Evolutionary conservation across 257 asterid genomes (phyloP).

Genomic region (Eucommia ulmoides): DNA sequence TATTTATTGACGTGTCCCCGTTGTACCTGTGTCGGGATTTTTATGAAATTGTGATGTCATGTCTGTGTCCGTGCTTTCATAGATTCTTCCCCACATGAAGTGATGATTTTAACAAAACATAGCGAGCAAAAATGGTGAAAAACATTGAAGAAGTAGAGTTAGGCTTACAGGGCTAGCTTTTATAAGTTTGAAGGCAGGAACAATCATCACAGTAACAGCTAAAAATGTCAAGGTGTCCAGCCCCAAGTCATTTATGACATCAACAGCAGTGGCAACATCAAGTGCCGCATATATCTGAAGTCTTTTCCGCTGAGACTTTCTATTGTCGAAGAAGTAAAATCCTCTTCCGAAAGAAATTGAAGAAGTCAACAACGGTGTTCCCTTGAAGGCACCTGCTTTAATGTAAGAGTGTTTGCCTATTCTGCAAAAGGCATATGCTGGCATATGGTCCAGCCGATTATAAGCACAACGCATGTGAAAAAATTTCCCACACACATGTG

Average conservation of each 20-base stretch:
- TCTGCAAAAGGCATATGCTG: conserved; percentile 19
- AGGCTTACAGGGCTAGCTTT: conserved; percentile 96
- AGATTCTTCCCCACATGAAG: neutral
- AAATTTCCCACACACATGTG: conserved; percentile 19
- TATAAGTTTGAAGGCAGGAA: conserved; percentile 77
- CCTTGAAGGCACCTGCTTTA: conserved; percentile 31
- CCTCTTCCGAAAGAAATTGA: conserved; percentile 22
- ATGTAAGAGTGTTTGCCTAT: conserved; percentile 23
- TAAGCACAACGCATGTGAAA: conserved; percentile 24
- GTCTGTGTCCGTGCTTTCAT: neutral
- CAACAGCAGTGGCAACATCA: conserved; percentile 80
- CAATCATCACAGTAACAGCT: conserved; percentile 83
- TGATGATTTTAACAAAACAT: neutral
- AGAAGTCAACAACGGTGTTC: conserved; percentile 19
- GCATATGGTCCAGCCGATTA: conserved; percentile 20
- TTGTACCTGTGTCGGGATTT: too few relatives aligned
- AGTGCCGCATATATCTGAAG: conserved; percentile 44
- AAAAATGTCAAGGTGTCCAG: conserved; percentile 86
- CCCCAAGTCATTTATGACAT: conserved; percentile 92
- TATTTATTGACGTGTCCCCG: too few relatives aligned
- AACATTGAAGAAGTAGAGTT: neutral
- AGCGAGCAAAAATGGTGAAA: neutral
- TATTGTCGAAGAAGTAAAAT: conserved; percentile 15
- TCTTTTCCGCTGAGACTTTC: conserved; percentile 20
- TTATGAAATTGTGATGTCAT: neutral